Percentiles rank a stretch among this genome's conserved stretches.
Evolutionary conservation across 805 yeast species (phyloP).

Genomic region (Pichia deserticola): DNA sequence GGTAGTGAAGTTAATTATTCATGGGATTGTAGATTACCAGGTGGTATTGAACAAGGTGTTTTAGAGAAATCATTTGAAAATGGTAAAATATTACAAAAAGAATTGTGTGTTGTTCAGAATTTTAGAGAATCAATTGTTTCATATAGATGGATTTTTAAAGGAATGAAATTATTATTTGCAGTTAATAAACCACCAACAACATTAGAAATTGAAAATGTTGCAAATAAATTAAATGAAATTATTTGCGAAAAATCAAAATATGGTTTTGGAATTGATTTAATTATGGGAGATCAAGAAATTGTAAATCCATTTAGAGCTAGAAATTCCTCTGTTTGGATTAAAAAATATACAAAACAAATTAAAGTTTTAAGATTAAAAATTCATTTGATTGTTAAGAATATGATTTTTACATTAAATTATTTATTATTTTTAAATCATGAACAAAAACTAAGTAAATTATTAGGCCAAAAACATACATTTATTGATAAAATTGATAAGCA

Average conservation of each 20-base stretch:
- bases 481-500: conserved; percentile 26
- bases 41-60: conserved; percentile 31
- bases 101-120: conserved; percentile 40
- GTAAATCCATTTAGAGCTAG: conserved; percentile 12
- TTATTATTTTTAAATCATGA: conserved; percentile 34
- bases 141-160: conserved; percentile 35
- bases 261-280: conserved; percentile 20
- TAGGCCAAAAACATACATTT: conserved; percentile 24
- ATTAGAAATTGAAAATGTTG: conserved; percentile 23
- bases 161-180: conserved; percentile 31
- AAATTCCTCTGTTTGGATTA: conserved; percentile 13
- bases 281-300: conserved; percentile 15
- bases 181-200: conserved; percentile 30
- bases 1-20: conserved; percentile 25
- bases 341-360: conserved; percentile 18
- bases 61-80: conserved; percentile 27
- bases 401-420: conserved; percentile 44
- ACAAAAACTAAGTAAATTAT: conserved; percentile 27
- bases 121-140: conserved; percentile 40
- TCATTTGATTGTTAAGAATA: conserved; percentile 35
- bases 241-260: conserved; percentile 25
- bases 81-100: conserved; percentile 28
- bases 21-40: conserved; percentile 34
- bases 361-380: conserved; percentile 27
- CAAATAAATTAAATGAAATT: conserved; percentile 24